Evolutionary conservation across 345 rosid species (phyloP), one percentile per base, ranked within the genome.

Genomic region (Euphorbia peplus): DNA sequence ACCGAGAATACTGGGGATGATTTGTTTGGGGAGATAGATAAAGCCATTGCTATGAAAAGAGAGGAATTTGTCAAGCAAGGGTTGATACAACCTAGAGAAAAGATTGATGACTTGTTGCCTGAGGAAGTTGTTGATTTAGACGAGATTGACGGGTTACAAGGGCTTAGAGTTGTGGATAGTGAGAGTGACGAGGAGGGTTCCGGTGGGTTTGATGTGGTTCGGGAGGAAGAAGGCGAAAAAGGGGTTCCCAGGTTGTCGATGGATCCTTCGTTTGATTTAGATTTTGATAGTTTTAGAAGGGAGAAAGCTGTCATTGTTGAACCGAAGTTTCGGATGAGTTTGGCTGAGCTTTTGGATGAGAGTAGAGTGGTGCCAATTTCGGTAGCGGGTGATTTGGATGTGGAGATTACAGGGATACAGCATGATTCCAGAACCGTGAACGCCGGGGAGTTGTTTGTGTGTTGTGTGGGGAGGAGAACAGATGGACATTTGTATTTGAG

Each of bases 271-370:
- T 88, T 89, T 29, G 97, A 91, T 72, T 78, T 89, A 67, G 92
- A 93, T 82, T 83, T 87, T 13, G 98, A 91, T 78, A 81, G 76
- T 77, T 85, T 68, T 52, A 88, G 88, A 26, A 88, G 67, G 74
- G 71, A 76, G 18, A 91, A 82, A 72, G 68, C 66, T 8, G 83
- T 83, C 67, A 84, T 91, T 12, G 86, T 86, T 21, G 97, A 93
- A 47, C 97, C 98, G 18, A 85, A 85, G 72, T 89, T 87, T 69
- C 86, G 73, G 67, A 79, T 91, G 83, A 87, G 86, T 61, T 83
- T 93, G 74, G 97, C 92, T 37, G 98, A 93, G 92, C 87, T 93
- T 68, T 74, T 91, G 70, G 97, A 93, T 62, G 95, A 91, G 81
- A 88, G 96, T 64, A 91, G 82, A 80, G 91, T 93, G 48, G 98